Evolutionary conservation across 768 basidiomycete genomes (phyloP).

Genomic region (Serendipita sp.): DNA sequence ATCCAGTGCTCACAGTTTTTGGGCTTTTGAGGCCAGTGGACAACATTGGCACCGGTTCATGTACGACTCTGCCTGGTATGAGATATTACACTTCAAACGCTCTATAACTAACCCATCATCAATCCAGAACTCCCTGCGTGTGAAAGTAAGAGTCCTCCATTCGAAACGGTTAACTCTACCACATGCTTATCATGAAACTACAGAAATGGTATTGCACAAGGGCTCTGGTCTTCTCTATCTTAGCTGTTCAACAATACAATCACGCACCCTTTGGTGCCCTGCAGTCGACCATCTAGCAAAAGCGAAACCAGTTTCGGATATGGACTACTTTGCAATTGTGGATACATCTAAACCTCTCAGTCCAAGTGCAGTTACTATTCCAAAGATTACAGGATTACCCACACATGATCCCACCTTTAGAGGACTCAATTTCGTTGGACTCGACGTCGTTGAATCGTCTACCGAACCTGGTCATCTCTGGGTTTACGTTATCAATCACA

Average conservation of each 20-base stretch:
- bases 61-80: background rate
- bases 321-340: slow-evolving; percentile 38
- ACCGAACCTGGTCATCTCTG: slow-evolving; percentile 29
- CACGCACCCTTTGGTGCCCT: slow-evolving; percentile 38
- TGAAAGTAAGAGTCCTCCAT: background rate
- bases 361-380: slow-evolving; percentile 39
- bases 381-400: slow-evolving; percentile 26
- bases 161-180: background rate
- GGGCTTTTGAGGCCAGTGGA: background rate
- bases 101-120: background rate
- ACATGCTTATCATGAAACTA: background rate
- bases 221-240: background rate
- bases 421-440: slow-evolving; percentile 43
- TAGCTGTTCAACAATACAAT: background rate
- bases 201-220: slow-evolving; percentile 5
- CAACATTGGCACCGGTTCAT: background rate
- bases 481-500: slow-evolving; percentile 60
- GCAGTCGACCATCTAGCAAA: slow-evolving; percentile 20
- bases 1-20: background rate
- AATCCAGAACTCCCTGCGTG: background rate
- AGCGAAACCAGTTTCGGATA: slow-evolving; percentile 22
- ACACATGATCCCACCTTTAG: slow-evolving; percentile 12
- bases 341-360: slow-evolving; percentile 7
- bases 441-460: slow-evolving; percentile 47
- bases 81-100: background rate